Evolutionary conservation across 2,329 filamentous ascomycete species (phyloP), one percentile per base, ranked within the genome.

Genomic region (Alternaria novae-zelandiae): DNA sequence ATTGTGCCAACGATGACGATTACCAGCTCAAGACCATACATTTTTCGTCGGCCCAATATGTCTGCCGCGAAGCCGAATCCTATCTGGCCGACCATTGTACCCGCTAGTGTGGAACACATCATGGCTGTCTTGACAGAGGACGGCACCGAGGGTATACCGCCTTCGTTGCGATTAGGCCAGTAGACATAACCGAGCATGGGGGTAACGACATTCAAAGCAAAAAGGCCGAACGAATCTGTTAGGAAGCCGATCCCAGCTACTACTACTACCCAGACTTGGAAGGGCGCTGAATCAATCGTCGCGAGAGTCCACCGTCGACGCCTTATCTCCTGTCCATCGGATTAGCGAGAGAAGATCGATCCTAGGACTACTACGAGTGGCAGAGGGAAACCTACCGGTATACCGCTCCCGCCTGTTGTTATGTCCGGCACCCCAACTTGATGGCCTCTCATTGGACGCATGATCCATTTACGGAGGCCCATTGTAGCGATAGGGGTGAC

Each of bases 191-290:
- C 78, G 9, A 82, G 67, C 68, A 79, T 79, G 4, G 80, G 79
- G 4, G 80, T 77, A 15, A 81, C 78, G 9, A 81, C 77, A 59
- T 82, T 81, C 28, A 80, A 70, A 7, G 79, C 74, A 58, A 82
- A 81, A 1, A 82, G 68, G 30, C 77, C 80, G 65, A 81, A 81
- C 0, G 78, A 70, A 55, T 82, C 80, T 3, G 80, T 81, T 36
- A 82, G 66, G 64, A 81, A 82, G 7, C 80, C 80, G 21, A 79
- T 75, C 13, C 78, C 79, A 20, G 80, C 79, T n/a, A 82, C 79
- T 10, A 79, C 59, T 43, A 79, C 78, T 12, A 80, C 78, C 76
- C 76, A 78, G 5, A 69, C 56, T 21, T 78, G 76, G 54, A 77
- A 78, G 3, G 75, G 74, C 12, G 76, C 73, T 8, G 70, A 66